Base-by-base conservation (phyloP, 257 asterid genomes). In the Agastache rugosa region DNA sequence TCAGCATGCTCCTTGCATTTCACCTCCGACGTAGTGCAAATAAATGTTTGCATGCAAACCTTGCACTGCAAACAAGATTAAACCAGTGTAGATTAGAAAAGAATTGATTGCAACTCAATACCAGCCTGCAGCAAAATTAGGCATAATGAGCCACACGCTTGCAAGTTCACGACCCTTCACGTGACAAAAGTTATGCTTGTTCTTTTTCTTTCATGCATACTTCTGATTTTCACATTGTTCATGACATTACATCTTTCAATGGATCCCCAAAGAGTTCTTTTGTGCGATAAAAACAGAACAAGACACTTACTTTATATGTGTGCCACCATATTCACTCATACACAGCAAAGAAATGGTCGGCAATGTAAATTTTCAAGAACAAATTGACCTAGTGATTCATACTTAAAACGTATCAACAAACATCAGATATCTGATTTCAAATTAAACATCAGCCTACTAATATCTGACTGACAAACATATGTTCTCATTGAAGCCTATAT, bases 1-100 rank as follows among this genome's bases (percentile, higher is more conserved):
- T 93, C 98, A 14, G 97, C 96, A 25, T 92, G 98, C 74, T 92
- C 98, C 86, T 53, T 90, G 94, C 98, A 93, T 68, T 93, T 92
- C 76, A 89, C 98, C 88, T 92, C 98, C 8, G 97, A 86, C 1
- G 96, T 92, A 11, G 98, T 92, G 91, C 98, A 92, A 78, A 92
- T 92, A 83, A 92, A 90, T 42, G 85, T 79, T 75, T 85, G 89
- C 89, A 82, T 85, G 44, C 85, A 85, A 29, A 82, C 84, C 83
- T 85, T 85, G 86, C 89, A 85, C 89, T 82, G 85, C 81, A 82
- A 20, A 34, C 79, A 69, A n/a, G 44, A 60, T 27, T 15, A 8
- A 59, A 29, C 23, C 65, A 29, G 42, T 8, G 17, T n/a, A n/a
- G 23, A 3, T 63, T 19, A 63, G 69, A 19, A n/a, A 62, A 17